phyloP scores from a whole-genome alignment of 2,329 filamentous ascomycete species.

The Aspergillus sclerotialis region DNA sequence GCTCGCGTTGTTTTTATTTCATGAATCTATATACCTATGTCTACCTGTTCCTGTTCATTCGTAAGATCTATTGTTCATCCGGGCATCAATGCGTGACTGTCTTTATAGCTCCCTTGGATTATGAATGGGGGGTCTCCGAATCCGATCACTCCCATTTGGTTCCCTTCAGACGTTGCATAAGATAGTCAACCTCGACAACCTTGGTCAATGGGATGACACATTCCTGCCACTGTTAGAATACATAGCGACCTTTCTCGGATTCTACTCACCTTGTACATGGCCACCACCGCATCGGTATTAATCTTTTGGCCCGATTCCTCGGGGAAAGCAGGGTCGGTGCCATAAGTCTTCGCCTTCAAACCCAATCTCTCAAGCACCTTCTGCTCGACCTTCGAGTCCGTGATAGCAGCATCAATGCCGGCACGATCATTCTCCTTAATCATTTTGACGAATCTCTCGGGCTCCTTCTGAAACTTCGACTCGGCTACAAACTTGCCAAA shows the following conservation, averaged over 20 bases:
- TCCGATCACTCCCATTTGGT: constrained; percentile 40
- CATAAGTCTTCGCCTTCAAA: constrained; percentile 88
- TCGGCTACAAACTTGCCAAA: constrained; percentile 99
- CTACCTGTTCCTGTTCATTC: neutral
- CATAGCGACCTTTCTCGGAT: neutral
- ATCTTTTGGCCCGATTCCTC: constrained; percentile 60
- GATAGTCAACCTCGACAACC: constrained; percentile 93
- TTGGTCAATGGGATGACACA: constrained; percentile 97
- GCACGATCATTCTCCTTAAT: constrained; percentile 74
- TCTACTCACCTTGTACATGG: constrained; percentile 64
- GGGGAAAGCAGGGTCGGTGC: constrained; percentile 69
- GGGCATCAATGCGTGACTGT: neutral
- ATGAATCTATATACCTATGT: neutral
- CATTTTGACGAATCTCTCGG: constrained; percentile 69
- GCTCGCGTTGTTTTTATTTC: neutral
- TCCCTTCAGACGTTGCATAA: constrained; percentile 77
- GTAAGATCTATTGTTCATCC: neutral
- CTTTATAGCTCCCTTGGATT: no score
- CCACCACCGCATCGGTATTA: constrained; percentile 81
- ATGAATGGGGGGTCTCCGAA: constrained; percentile 2
- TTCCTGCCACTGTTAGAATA: constrained; percentile 34
- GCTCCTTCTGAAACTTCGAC: constrained; percentile 81
- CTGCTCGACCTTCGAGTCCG: constrained; percentile 79
- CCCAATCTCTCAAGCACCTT: constrained; percentile 81
- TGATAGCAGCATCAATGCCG: constrained; percentile 85